These are phyloP conservation scores for Penicillium sp. DNA, from an alignment of 2,329 filamentous ascomycete species.

Conservation along the genomic window DNA sequence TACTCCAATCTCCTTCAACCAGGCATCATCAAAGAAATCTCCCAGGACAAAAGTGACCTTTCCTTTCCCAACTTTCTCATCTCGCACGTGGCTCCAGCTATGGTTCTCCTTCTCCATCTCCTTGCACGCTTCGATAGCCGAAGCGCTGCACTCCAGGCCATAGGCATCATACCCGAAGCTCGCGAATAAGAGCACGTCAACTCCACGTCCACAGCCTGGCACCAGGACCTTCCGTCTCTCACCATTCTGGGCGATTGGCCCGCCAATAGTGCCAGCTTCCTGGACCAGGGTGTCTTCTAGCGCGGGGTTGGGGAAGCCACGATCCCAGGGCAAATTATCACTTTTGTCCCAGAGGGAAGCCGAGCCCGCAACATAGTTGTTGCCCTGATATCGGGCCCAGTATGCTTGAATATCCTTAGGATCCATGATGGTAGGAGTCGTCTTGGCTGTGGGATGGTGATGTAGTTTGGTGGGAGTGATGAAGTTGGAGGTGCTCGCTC, in stretches of 20 bases:
- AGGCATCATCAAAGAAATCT: constrained; percentile 51
- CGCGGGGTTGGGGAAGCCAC: constrained; percentile 60
- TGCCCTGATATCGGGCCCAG: constrained; percentile 45
- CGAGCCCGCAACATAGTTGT: constrained; percentile 55
- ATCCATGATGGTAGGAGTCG: too few species aligned
- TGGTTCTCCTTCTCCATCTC: constrained; percentile 39
- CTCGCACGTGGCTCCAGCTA: constrained; percentile 40
- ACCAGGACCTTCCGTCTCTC: constrained; percentile 66
- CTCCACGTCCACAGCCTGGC: constrained; percentile 79
- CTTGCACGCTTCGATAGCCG: constrained; percentile 48
- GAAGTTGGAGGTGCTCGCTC: too few species aligned
- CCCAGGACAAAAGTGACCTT: constrained; percentile 47
- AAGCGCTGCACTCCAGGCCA: constrained; percentile 69
- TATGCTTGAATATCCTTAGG: too few species aligned
- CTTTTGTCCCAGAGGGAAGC: constrained; percentile 59
- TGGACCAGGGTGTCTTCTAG: constrained; percentile 58
- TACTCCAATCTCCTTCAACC: constrained; percentile 42
- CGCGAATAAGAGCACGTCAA: constrained; percentile 76
- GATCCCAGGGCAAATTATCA: constrained; percentile 62
- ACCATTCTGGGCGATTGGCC: constrained; percentile 30
- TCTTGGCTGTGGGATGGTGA: too few species aligned
- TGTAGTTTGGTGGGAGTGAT: too few species aligned
- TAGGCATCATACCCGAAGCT: constrained; percentile 76
- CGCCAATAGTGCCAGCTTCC: constrained; percentile 43
- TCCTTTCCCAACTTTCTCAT: constrained; percentile 42